A percentile compares a stretch with the other conserved stretches of the same genome.
These are phyloP conservation scores for Cystobasidium sp. DNA, from an alignment of 1,284 basidiomycete species.

Conservation along the genomic window DNA sequence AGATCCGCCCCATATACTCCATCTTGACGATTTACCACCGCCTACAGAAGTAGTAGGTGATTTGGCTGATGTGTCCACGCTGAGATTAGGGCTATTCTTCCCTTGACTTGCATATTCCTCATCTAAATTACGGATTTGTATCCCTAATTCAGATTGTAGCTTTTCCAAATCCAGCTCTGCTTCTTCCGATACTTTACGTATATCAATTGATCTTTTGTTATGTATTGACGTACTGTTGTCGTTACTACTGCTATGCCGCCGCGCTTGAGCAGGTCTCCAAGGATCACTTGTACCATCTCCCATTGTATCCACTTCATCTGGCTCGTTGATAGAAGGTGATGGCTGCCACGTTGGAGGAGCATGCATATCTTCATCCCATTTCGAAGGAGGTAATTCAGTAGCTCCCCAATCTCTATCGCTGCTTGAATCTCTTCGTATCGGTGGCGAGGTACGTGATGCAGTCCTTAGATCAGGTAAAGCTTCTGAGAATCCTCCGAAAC, in stretches of 20 bases:
- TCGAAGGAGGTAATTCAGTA: constrained; percentile 28
- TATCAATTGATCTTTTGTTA: neutral
- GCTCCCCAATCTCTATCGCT: constrained; percentile 33
- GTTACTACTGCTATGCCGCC: neutral
- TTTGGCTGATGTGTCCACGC: neutral
- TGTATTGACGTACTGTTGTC: neutral
- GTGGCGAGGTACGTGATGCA: neutral
- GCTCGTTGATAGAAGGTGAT: neutral
- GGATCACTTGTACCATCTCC: constrained; percentile 1
- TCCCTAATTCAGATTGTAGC: constrained; percentile 28
- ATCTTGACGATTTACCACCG: constrained; percentile 1
- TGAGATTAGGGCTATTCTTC: neutral
- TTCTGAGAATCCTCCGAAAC: constrained; percentile 24
- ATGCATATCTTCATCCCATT: constrained; percentile 35
- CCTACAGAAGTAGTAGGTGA: neutral
- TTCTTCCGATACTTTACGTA: constrained; percentile 1
- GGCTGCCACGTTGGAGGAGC: constrained; percentile 30
- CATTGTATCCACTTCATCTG: neutral
- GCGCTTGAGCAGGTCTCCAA: constrained; percentile 17
- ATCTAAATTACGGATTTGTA: constrained; percentile 40
- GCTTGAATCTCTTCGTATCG: neutral
- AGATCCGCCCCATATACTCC: constrained; percentile 38
- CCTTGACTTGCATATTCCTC: constrained; percentile 29
- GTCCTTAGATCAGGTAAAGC: constrained; percentile 8
- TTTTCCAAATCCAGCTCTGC: constrained; percentile 27